These are phyloP conservation scores for Phytophthora citricola DNA, from an alignment of 352 stramenopile species.

Conservation along the genomic window DNA sequence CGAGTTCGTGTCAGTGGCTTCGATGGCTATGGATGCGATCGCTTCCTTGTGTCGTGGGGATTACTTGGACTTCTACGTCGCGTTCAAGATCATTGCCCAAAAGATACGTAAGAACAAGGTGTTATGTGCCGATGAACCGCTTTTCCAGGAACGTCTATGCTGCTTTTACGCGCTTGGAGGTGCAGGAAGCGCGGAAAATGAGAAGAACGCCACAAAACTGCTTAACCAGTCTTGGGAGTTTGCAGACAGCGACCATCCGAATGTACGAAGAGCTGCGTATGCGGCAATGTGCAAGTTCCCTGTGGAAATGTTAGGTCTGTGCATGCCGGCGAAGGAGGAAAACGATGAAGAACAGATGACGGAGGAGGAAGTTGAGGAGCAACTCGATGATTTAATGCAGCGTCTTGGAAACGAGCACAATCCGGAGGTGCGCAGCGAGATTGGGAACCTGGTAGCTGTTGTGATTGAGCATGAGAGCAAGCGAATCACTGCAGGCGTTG, in stretches of 20 bases:
- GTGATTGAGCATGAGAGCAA: conserved; percentile 54
- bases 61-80: conserved; percentile 79
- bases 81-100: conserved; percentile 74
- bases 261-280: conserved; percentile 55
- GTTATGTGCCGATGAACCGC: conserved; percentile 42
- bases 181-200: conserved; percentile 45
- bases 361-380: conserved; percentile 53
- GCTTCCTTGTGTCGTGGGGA: conserved; percentile 59
- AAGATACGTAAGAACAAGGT: conserved; percentile 80
- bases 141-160: conserved; percentile 68
- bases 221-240: conserved; percentile 62
- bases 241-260: conserved; percentile 34
- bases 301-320: conserved; percentile 53
- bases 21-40: conserved; percentile 75
- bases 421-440: conserved; percentile 39
- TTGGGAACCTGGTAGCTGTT: conserved; percentile 44
- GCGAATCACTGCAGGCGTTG: conserved; percentile 42
- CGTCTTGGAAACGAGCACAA: conserved; percentile 47
- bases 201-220: conserved; percentile 52
- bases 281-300: conserved; percentile 52
- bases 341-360: conserved; percentile 44
- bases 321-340: conserved; percentile 23
- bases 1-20: conserved; percentile 51
- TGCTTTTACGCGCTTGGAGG: conserved; percentile 58
- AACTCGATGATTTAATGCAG: conserved; percentile 53